Base-by-base conservation (phyloP, 176 grass and related monocot species). In the Elaeis guineensis region DNA sequence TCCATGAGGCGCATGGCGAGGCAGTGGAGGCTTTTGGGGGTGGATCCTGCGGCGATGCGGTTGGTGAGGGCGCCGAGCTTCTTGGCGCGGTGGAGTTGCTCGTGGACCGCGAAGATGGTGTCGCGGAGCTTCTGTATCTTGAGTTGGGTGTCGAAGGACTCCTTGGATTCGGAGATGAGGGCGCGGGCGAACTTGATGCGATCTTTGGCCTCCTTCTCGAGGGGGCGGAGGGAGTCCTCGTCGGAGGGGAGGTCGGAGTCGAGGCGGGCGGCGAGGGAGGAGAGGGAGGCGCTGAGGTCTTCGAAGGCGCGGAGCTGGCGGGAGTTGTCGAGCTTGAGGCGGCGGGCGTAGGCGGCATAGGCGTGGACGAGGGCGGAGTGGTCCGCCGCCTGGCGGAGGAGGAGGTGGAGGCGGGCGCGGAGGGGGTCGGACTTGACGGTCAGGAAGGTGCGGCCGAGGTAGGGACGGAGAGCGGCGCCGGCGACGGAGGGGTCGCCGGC, bases 1-100 rank as follows among this genome's bases (percentile, higher is more conserved):
- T 83, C 90, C 59, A 98, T 83, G 29, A 98, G 88, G 72, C 88
- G 93, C 93, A 98, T 92, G 55, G 93, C 84, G 20, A 95, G 90
- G 80, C 90, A 95, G 67, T 95, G 90, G 25, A 95, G 90, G 11
- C 81, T 80, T 76, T 95, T 95, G 16, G 90, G 90, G 52, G 86
- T 95, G 61, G 90, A 95, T 48, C 77, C 76, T 5, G 86, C 90
- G 17, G 90, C 90, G 59, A 95, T 95, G 69, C 73, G 77, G 50
- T 79, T 52, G 59, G 88, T 77, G 21, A 95, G 86, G 16, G 71
- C 77, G 19, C 86, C 85, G 0, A 77, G 76, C 74, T 77, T 76
- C 61, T 70, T 70, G 67, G 91, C 80, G 28, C 78, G 81, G 78
- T 83, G 75, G 49, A 97, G 87, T 70, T 91, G 93, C 71, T 97